A percentile compares a stretch with the other conserved stretches of the same genome.
Conservation (phyloP, 140 eudicot genomes). For the Flaveria floridana region DNA sequence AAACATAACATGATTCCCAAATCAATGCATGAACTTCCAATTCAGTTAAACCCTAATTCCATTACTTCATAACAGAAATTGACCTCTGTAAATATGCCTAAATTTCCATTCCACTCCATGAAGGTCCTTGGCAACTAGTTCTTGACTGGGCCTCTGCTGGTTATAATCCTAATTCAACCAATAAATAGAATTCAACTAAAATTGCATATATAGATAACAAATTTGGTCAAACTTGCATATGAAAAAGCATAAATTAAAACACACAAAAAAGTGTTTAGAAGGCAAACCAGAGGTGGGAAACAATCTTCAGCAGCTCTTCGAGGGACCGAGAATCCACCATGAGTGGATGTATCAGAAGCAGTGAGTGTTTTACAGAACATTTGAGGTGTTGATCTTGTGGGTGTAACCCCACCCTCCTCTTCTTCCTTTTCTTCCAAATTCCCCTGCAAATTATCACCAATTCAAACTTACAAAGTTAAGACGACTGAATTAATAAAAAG, state of each 20-base stretch:
- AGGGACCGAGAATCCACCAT: constrained; percentile 94
- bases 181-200: constrained; percentile 10
- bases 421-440: constrained; percentile 55
- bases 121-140: constrained; percentile 78
- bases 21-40: constrained; percentile 17
- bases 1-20: constrained; percentile 12
- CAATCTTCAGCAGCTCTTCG: constrained; percentile 87
- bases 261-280: constrained; percentile 5
- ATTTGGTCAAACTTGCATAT: constrained; percentile 2
- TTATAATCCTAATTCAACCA: constrained; percentile 56
- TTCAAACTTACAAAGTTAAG: constrained; percentile 23
- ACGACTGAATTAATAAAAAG: constrained; percentile 59
- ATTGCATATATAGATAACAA: background rate
- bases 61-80: constrained; percentile 10
- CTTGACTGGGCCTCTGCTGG: constrained; percentile 93
- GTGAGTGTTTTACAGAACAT: constrained; percentile 97
- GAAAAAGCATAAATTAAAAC: background rate
- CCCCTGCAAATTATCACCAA: constrained; percentile 41
- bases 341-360: constrained; percentile 97
- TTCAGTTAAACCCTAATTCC: background rate
- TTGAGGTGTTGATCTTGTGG: constrained; percentile 73
- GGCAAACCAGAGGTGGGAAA: constrained; percentile 66
- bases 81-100: constrained; percentile 86
- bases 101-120: constrained; percentile 94
- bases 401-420: constrained; percentile 48